Evolutionary conservation across 768 basidiomycete species (phyloP).

Genomic region (Podaxis sp.): DNA sequence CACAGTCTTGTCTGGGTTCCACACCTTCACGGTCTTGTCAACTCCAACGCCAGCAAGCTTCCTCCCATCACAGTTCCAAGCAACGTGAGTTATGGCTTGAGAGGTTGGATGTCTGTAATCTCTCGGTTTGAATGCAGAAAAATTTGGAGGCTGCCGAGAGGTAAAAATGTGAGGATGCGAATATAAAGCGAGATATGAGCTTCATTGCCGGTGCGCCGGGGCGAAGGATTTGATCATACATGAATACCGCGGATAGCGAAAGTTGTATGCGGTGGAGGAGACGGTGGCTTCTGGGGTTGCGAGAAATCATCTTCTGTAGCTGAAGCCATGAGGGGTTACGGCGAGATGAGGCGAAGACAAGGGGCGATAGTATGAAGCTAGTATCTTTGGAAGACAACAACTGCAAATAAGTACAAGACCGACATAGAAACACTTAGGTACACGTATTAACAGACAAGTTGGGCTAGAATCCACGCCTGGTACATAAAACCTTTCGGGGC

Average conservation of each 20-base stretch:
- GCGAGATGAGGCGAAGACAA: neutral
- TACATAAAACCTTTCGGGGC: neutral
- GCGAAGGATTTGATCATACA: conserved; percentile 43
- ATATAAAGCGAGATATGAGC: conserved; percentile 18
- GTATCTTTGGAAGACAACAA: neutral
- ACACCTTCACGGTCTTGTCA: conserved; percentile 75
- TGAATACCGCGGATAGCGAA: conserved; percentile 70
- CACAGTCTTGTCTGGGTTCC: conserved; percentile 77
- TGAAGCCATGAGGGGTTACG: conserved; percentile 5
- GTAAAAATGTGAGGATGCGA: conserved; percentile 10
- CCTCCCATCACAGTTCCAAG: conserved; percentile 84
- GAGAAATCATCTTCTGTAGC: conserved; percentile 47
- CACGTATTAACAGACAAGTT: neutral
- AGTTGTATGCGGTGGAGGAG: conserved; percentile 70
- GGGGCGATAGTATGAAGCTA: neutral
- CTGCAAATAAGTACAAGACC: neutral
- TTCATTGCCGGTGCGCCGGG: conserved; percentile 6
- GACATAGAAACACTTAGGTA: neutral
- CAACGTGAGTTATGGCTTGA: conserved; percentile 72
- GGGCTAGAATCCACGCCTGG: neutral
- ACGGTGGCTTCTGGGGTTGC: conserved; percentile 59
- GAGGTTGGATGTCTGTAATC: conserved; percentile 65
- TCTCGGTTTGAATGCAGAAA: conserved; percentile 77
- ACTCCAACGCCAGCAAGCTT: conserved; percentile 80
- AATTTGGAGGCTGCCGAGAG: conserved; percentile 61